phyloP scores from a whole-genome alignment of 331 rosid species.

The Dryas integrifolia region DNA sequence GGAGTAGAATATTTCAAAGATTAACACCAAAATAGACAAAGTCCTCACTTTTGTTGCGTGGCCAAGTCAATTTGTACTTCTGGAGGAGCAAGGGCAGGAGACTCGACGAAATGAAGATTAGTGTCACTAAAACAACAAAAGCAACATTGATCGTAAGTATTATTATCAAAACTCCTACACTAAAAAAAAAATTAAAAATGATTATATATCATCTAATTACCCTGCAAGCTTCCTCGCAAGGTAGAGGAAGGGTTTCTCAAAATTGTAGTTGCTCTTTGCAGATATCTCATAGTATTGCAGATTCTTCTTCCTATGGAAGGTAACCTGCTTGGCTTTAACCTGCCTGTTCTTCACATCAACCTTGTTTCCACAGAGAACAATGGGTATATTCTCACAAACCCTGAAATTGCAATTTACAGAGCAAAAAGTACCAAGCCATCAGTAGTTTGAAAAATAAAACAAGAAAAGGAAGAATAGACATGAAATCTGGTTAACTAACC shows the following conservation, averaged over 20 bases:
- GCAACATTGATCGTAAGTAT: not conserved
- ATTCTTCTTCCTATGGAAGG: conserved; percentile 74
- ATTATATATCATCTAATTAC: conserved; percentile 24
- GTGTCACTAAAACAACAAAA: conserved; percentile 44
- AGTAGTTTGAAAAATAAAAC: not conserved
- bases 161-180: conserved; percentile 1
- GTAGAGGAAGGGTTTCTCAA: conserved; percentile 69
- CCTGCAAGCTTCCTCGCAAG: conserved; percentile 70
- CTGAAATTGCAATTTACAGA: conserved; percentile 20
- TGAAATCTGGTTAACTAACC: conserved; percentile 32
- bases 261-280: conserved; percentile 71
- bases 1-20: no score
- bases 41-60: conserved; percentile 47
- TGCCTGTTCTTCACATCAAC: conserved; percentile 78
- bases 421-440: not conserved
- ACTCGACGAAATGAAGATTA: conserved; percentile 61
- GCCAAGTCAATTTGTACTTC: conserved; percentile 52
- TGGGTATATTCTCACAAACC: conserved; percentile 71
- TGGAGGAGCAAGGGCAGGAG: conserved; percentile 81
- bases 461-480: not conserved
- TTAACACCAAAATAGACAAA: not conserved
- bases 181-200: not conserved
- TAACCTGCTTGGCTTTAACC: conserved; percentile 70
- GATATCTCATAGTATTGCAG: conserved; percentile 75
- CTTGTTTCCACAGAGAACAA: conserved; percentile 73